Evolutionary conservation across 1,284 basidiomycete genomes (phyloP), one percentile per base, ranked within the genome.

Genomic region (Papiliotrema nemorosa): DNA sequence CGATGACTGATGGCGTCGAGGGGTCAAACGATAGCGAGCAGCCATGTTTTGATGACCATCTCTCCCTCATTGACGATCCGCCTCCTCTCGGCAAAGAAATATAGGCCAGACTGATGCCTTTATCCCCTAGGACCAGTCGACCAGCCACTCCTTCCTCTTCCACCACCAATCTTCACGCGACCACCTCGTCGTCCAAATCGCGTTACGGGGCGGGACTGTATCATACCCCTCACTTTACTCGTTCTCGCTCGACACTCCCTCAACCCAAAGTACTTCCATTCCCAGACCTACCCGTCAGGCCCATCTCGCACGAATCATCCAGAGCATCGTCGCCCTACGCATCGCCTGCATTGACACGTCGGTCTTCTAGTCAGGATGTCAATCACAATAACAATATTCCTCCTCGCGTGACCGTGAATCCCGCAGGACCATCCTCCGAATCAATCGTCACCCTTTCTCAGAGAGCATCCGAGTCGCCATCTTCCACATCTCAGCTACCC

Each of bases 231-330:
- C 36, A 37, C 18, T 37, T 31, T 14, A 14, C 36, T 13, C 39
- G 39, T 20, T 40, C 39, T 40, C 39, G 39, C 39, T 40, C 39
- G 5, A 22, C 39, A 5, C 10, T 40, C 20, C 39, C 39, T 40
- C 39, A 40, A 10, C 39, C 39, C 20, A 40, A 40, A n/a, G 47
- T 49, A 29, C 40, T 49, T 3, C 47, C 47, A 10, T 49, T 49
- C 29, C 47, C 47, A 5, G 47, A 49, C 24, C 13, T 49, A 3
- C 47, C 47, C 10, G 47, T 43, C 20, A 5, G 38, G 26, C 47
- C 47, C 14, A 29, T 31, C 12, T 44, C 42, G 5, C 9, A 18
- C 31, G n/a, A 39, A 39, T 22, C 36, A 21, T 47, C 45, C 7
- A 5, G 45, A 12, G n/a, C 13, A 6, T 27, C 45, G 14, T 38